phyloP scores from a whole-genome alignment of 306 rosid genomes.

The Calophaca sinica region DNA sequence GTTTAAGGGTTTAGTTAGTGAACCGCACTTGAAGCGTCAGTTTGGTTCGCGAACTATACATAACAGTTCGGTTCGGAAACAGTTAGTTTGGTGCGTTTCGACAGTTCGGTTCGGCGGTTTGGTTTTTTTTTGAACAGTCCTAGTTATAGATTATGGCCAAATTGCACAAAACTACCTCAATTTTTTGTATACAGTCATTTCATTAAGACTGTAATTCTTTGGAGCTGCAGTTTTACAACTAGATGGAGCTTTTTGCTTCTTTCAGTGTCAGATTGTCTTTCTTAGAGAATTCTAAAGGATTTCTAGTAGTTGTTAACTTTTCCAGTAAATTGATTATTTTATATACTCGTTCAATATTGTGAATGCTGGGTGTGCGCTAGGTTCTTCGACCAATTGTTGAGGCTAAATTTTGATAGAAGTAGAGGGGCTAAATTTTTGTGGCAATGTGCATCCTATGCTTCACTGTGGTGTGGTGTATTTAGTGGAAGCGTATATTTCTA shows the following conservation, averaged over 20 bases:
- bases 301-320: background rate
- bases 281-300: background rate
- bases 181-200: background rate
- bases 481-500: background rate
- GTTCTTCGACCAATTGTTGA: slow-evolving; percentile 1
- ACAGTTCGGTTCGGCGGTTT: no score
- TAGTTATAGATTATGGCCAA: slow-evolving; percentile 19
- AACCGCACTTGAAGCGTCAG: no score
- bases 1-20: no score
- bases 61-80: no score
- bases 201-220: background rate
- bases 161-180: background rate
- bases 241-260: background rate
- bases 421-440: background rate
- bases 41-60: no score
- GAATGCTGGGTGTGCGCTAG: background rate
- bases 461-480: background rate
- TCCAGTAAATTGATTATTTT: background rate
- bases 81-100: no score
- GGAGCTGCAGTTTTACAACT: slow-evolving; percentile 1
- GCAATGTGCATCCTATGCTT: background rate
- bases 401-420: background rate
- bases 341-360: background rate
- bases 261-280: background rate
- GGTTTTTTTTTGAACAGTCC: no score